Evolutionary conservation across 805 yeast genomes (phyloP).

Genomic region (Scheffersomyces ergatensis): DNA sequence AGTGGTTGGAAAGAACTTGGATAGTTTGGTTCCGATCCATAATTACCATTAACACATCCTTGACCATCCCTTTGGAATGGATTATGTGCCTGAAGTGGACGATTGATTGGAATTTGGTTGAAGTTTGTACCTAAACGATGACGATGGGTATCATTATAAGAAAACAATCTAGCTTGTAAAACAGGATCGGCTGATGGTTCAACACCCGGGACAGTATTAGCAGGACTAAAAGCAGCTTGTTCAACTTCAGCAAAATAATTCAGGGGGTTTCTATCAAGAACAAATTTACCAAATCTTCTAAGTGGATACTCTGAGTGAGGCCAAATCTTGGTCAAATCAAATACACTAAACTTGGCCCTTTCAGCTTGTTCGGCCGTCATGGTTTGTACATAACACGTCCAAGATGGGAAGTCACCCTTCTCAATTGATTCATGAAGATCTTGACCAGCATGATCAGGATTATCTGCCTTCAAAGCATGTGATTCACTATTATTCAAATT

Average conservation of each 20-base stretch:
- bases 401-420: constrained; percentile 48
- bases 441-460: constrained; percentile 49
- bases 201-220: constrained; percentile 81
- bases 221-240: constrained; percentile 83
- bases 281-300: constrained; percentile 53
- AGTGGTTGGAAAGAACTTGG: constrained; percentile 6
- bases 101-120: constrained; percentile 63
- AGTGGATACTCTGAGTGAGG: constrained; percentile 56
- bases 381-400: constrained; percentile 55
- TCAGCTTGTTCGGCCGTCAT: constrained; percentile 59
- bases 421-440: constrained; percentile 42
- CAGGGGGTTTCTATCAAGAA: constrained; percentile 52
- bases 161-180: constrained; percentile 74
- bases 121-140: constrained; percentile 74
- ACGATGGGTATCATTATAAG: constrained; percentile 84
- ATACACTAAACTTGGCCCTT: constrained; percentile 44
- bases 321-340: constrained; percentile 59
- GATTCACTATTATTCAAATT: constrained; percentile 46
- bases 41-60: constrained; percentile 5
- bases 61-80: constrained; percentile 8
- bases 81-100: constrained; percentile 1
- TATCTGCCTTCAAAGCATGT: constrained; percentile 40
- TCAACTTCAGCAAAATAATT: constrained; percentile 59
- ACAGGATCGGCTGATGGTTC: constrained; percentile 85
- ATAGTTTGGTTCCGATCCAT: constrained; percentile 9